These are phyloP conservation scores for Coelastrella sp. DNA, from an alignment of 139 green algal genomes.

Conservation along the genomic window DNA sequence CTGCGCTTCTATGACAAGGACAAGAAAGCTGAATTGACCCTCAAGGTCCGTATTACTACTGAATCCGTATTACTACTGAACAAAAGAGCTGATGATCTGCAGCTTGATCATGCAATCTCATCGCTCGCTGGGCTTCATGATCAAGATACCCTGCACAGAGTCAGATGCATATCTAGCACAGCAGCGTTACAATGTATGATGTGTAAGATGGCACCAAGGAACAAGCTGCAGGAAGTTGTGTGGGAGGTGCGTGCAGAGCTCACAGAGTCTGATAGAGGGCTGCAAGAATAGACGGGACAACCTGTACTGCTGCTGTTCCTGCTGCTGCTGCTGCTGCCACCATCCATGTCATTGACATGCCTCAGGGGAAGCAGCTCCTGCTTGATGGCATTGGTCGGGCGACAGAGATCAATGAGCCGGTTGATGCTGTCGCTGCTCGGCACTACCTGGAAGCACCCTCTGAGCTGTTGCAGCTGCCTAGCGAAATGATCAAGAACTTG, in stretches of 20 bases:
- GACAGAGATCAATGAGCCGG: constrained; percentile 82
- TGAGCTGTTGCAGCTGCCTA: constrained; percentile 63
- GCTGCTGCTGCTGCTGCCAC: neutral
- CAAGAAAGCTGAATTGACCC: constrained; percentile 84
- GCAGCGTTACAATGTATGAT: no score
- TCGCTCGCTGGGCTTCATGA: no score
- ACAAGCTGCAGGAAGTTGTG: no score
- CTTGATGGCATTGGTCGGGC: constrained; percentile 83
- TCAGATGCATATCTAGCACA: no score
- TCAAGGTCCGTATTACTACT: constrained; percentile 69
- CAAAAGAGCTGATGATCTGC: no score
- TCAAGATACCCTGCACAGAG: no score
- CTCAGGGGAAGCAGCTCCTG: constrained; percentile 79
- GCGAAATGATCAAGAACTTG: constrained; percentile 16
- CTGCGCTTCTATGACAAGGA: constrained; percentile 88
- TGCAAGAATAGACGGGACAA: no score
- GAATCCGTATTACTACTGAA: neutral
- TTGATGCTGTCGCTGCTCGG: constrained; percentile 62
- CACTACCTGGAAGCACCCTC: constrained; percentile 71
- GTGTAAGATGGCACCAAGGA: no score
- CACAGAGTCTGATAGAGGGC: no score
- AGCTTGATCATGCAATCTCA: no score
- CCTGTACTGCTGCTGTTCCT: neutral
- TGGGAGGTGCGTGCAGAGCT: no score
- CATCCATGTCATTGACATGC: neutral